phyloP scores from a whole-genome alignment of 2,329 filamentous ascomycete species.

The Alternaria atra region DNA sequence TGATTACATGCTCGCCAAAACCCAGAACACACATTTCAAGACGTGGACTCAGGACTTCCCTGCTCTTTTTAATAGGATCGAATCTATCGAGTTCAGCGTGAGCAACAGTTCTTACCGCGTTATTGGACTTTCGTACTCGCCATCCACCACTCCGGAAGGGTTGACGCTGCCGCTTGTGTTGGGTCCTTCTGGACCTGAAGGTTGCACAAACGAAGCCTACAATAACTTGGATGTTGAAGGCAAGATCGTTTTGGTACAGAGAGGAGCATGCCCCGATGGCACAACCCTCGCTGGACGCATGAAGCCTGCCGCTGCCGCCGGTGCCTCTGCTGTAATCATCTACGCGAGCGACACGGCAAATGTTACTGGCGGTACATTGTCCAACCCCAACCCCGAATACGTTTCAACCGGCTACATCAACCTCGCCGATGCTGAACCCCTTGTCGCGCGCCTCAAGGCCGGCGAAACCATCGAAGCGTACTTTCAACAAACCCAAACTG shows the following conservation, averaged over 20 bases:
- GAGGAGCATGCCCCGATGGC: conserved; percentile 54
- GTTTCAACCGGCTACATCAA: conserved; percentile 56
- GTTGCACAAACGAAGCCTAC: conserved; percentile 53
- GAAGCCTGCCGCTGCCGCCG: conserved; percentile 53
- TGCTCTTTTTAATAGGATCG: conserved; percentile 55
- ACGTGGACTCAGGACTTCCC: conserved; percentile 62
- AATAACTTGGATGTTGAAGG: conserved; percentile 50
- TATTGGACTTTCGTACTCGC: conserved; percentile 58
- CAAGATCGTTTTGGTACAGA: conserved; percentile 55
- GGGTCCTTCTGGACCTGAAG: conserved; percentile 52
- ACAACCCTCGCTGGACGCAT: conserved; percentile 53
- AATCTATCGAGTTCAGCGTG: conserved; percentile 54
- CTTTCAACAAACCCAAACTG: conserved; percentile 57
- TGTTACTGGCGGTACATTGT: conserved; percentile 54
- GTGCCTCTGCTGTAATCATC: conserved; percentile 54
- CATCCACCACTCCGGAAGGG: conserved; percentile 58
- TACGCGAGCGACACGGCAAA: conserved; percentile 52
- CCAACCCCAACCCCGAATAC: conserved; percentile 48
- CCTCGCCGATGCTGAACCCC: conserved; percentile 53
- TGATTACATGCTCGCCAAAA: conserved; percentile 64
- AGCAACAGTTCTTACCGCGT: conserved; percentile 51
- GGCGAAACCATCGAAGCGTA: conserved; percentile 54
- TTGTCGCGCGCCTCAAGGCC: conserved; percentile 52
- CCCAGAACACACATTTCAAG: conserved; percentile 51
- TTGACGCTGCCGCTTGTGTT: conserved; percentile 54